Conservation (phyloP, 2,329 filamentous ascomycete species). For the Fonsecaea monophora region DNA sequence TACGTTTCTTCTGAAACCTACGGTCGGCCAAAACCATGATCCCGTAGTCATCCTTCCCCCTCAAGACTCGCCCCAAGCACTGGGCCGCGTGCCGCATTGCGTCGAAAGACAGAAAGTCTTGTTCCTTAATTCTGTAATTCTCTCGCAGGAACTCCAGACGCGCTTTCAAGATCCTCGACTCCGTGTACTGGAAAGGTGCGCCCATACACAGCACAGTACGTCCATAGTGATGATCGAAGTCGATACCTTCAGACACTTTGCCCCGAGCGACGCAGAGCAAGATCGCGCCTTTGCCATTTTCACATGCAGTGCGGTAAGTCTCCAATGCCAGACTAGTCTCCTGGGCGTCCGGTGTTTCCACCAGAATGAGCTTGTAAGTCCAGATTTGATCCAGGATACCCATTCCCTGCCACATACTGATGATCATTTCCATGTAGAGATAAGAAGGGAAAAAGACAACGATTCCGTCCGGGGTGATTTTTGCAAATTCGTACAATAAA, state of each 20-base stretch:
- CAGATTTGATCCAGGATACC: slow-evolving; percentile 96
- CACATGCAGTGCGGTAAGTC: slow-evolving; percentile 96
- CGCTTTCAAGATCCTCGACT: slow-evolving; percentile 94
- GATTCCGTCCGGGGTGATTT: slow-evolving; percentile 93
- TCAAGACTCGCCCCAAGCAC: slow-evolving; percentile 89
- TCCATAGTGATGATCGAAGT: slow-evolving; percentile 99
- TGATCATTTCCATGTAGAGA: slow-evolving; percentile 98
- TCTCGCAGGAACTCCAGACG: slow-evolving; percentile 95
- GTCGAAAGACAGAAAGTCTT: slow-evolving; percentile 97
- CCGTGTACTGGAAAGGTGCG: slow-evolving; percentile 98
- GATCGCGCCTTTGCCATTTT: slow-evolving; percentile 92
- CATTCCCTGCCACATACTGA: slow-evolving; percentile 99
- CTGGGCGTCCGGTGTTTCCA: slow-evolving; percentile 96
- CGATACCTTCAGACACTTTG: slow-evolving; percentile 96
- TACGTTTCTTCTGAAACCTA: slow-evolving; percentile 88
- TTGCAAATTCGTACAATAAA: slow-evolving; percentile 90
- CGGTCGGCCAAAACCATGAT: slow-evolving; percentile 98
- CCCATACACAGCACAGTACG: slow-evolving; percentile 95
- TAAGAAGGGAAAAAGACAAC: slow-evolving; percentile 99
- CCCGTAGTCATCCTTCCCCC: slow-evolving; percentile 99
- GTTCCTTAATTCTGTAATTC: slow-evolving; percentile 94
- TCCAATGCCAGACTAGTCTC: slow-evolving; percentile 95
- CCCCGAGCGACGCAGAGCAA: slow-evolving; percentile 94
- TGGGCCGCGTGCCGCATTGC: slow-evolving; percentile 99
- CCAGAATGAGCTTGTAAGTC: slow-evolving; percentile 98